Conservation (phyloP, 2,329 filamentous ascomycete genomes). For the Aspergillus ruber region DNA sequence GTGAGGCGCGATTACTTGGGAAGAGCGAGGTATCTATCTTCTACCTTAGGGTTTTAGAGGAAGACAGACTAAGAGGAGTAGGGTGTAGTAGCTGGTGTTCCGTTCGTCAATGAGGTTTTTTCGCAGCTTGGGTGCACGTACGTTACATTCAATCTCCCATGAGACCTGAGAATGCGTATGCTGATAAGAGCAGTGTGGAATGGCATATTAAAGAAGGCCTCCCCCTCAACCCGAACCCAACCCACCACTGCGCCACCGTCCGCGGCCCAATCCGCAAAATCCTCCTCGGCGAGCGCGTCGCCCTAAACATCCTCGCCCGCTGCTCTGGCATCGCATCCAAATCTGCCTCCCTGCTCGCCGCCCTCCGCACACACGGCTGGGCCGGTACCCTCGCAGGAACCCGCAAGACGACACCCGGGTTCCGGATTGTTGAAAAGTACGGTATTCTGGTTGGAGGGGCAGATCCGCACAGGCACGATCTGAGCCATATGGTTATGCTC, state of each 20-base stretch:
- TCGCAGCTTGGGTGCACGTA: slow-evolving; percentile 74
- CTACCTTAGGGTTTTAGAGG: background rate
- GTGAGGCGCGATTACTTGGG: slow-evolving; percentile 47
- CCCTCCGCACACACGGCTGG: slow-evolving; percentile 62
- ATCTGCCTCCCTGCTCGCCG: slow-evolving; percentile 39
- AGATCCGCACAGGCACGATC: slow-evolving; percentile 84
- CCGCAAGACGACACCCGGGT: slow-evolving; percentile 93
- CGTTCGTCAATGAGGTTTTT: slow-evolving; percentile 95
- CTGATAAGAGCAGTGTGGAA: slow-evolving; percentile 52
- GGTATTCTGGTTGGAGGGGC: slow-evolving; percentile 92
- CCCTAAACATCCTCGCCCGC: slow-evolving; percentile 79
- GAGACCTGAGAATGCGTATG: background rate
- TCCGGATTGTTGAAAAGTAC: slow-evolving; percentile 94
- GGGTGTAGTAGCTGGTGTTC: slow-evolving; percentile 82
- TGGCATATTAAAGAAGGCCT: slow-evolving; percentile 79
- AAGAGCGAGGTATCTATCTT: slow-evolving; percentile 46
- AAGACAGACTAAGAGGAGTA: slow-evolving; percentile 18
- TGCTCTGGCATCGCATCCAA: slow-evolving; percentile 86
- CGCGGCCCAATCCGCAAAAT: slow-evolving; percentile 74
- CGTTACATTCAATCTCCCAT: slow-evolving; percentile 19
- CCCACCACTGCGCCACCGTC: slow-evolving; percentile 66
- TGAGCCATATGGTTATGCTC: slow-evolving; percentile 94
- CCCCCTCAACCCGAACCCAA: slow-evolving; percentile 51
- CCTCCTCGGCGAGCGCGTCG: slow-evolving; percentile 87
- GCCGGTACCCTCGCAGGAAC: slow-evolving; percentile 83